Evolutionary conservation across 176 grass and related monocot genomes (phyloP), one percentile per base, ranked within the genome.

Genomic region (Triticum monococcum): DNA sequence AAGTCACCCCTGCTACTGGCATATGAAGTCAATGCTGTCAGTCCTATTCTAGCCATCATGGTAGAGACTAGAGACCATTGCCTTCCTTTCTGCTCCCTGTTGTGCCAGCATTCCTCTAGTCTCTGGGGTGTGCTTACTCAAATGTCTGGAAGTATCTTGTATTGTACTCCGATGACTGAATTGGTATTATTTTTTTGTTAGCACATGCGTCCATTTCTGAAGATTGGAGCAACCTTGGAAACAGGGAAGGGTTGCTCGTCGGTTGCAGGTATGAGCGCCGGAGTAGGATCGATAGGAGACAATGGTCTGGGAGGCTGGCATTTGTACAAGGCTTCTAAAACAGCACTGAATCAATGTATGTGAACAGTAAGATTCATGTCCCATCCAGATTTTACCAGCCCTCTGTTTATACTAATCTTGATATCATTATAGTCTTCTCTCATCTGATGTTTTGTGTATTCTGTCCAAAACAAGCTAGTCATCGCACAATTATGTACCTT

Each of bases 201-300:
- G 96, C 93, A 95, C 75, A 80, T 95, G 96, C 88, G 88, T 79
- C 90, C 91, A 68, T 77, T 92, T 20, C 72, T 98, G 35, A 95
- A 89, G 86, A 32, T 70, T 23, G 93, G 88, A 20, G 93, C 88
- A 1, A 82, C 81, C 70, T 79, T 76, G 28, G 86, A 89, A 41
- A 89, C 79, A 0, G 77, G 81, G 66, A 87, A 85, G 87, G 91
- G 89, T 45, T 85, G 89, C 64, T 91, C 91, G 14, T 64, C 92
- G 36, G 81, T 94, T 82, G 91, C 93, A 22, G 91, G 92, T 64
- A 75, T 95, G 78, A 98, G 93, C 14, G 90, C 90, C 2, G 0
- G 38, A 9, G 38, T 40, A 9, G 38, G 8, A 8, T 40, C 8
- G 38, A 40, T 0, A 40, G 38, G 38, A 38, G 93, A 98, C 22